Evolutionary conservation across 2,329 filamentous ascomycete genomes (phyloP), one percentile per base, ranked within the genome.

Genomic region (Clonostachys chloroleuca): DNA sequence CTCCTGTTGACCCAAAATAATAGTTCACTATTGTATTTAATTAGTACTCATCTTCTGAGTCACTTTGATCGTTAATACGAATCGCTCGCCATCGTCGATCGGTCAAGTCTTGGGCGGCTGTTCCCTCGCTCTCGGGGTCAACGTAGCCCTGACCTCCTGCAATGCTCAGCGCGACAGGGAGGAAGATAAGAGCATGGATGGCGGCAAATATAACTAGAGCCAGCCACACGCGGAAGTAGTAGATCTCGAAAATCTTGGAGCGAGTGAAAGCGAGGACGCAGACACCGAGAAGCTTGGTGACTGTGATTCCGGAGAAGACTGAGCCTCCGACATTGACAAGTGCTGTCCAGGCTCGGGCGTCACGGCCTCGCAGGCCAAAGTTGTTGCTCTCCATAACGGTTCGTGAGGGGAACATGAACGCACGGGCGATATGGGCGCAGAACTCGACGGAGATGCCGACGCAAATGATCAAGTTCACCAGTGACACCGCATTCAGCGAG

Each of bases 211-310:
- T 65, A 12, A 99, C 92, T 47, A 99, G 79, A 7, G 92, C 87
- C 16, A 96, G 73, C 94, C 94, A 99, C 40, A 99, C 88, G 40
- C 94, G 81, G 77, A 99, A 99, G 69, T 99, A 99, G 70, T 99
- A 99, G 49, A 99, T 90, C 72, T 99, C 95, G 59, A 99, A 99
- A 61, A 99, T 99, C 80, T 97, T 99, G 66, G 89, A 95, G 45
- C 89, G 77, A 8, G 94, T 99, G 60, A 96, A 99, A 0, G 94
- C 94, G 17, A 99, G 74, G 35, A 99, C 94, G 42, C 80, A 86
- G 1, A 99, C 92, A 5, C 94, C 94, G 3, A 99, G 74, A 2
- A 99, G 78, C 68, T 99, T 99, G 3, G 94, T 99, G 45, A 99
- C 77, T 0, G 92, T 97, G 64, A 99, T 99, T 3, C 94, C 94